Conservation (phyloP, 129 eudicot species). For the sunflower (Helianthus annuus) region HanXRQr2.0-SUNRISE NC_035445.2:71565753-71566252, state of each 20-base stretch:
- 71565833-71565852: too few species aligned
- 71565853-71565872: too few species aligned
- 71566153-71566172: constrained; percentile 17
- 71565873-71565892: too few species aligned
- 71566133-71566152: constrained; percentile 18
- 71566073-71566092: not conserved
- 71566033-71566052: not conserved
- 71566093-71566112: constrained; percentile 19
- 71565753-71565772: too few species aligned
- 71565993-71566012: constrained; percentile 66
- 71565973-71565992: constrained; percentile 40
- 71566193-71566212: constrained; percentile 38
- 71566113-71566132: constrained; percentile 29
- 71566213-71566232: constrained; percentile 35
- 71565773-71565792: too few species aligned
- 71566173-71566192: constrained; percentile 32
- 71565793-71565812: too few species aligned
- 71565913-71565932: not conserved
- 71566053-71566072: not conserved
- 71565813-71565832: too few species aligned
- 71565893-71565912: not conserved
- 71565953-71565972: not conserved
- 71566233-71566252: constrained; percentile 35
- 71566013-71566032: constrained; percentile 72
- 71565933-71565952: not conserved